Base-by-base conservation (phyloP, 2,329 filamentous ascomycete species). In the Fusarium begoniae region DNA sequence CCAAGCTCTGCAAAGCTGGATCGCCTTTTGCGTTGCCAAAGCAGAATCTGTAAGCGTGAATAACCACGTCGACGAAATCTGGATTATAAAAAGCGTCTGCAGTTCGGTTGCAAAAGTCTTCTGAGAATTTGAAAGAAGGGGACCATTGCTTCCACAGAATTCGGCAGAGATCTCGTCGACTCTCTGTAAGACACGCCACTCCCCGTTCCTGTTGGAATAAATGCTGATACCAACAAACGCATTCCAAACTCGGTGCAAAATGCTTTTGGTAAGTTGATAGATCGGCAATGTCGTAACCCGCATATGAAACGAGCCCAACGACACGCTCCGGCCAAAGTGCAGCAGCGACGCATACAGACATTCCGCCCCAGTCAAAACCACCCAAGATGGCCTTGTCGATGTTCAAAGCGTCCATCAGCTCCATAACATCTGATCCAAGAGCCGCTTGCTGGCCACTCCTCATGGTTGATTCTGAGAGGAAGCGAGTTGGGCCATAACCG, bases 61-160 rank as follows among this genome's bases (percentile, higher is more conserved):
- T 63, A 1, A 69, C 66, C 14, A 69, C 64, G 3, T 69, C 37
- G 2, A 55, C 64, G 5, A 69, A 69, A 28, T 69, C 66, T n/a
- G 56, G 41, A 28, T 69, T 69, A 22, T 69, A 37, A 37, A 69
- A 69, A 0, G 66, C 13, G 2, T 55, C 48, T 20, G 66, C 64
- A 4, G 66, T 63, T 4, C n/a, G 56, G n/a, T n/a, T 26, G 26
- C 48, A 69, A 24, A 63, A 63, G 9, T 22, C 30, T 26, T 53
- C 30, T 2, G 50, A 26, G n/a, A 69, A 69, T 10, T n/a, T 40
- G 11, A 69, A 69, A 1, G 64, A 44, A 7, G 66, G 66, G 2
- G 64, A 69, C 66, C 66, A 69, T 5, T 69, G 48, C 11, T 69
- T 14, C 66, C 66, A 69, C 7, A 69, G n/a, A 7, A 69, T 63